Evolutionary conservation across 2,329 filamentous ascomycete species (phyloP), one percentile per base, ranked within the genome.

Genomic region (Phoma sp.): DNA sequence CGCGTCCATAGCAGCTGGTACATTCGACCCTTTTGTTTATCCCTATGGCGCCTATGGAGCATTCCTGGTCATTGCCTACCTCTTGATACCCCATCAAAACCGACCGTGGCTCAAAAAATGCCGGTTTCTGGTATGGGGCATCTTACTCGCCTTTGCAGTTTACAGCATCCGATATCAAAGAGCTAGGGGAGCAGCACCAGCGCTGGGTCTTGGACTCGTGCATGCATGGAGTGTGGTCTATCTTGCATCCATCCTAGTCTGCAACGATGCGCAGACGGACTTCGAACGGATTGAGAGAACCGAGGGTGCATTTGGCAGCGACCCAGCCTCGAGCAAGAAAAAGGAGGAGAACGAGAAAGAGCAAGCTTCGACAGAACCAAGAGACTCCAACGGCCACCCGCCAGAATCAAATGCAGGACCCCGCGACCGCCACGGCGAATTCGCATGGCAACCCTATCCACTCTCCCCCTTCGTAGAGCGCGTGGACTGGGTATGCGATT

Each of bases 401-500:
- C 17, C 50, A 17, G 25, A 46, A 3, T 45, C 47, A 12, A 51
- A 54, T 37, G 58, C 64, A 12, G 68, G 73, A 4, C 71, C 71
- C 5, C 58, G 56, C 31, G 52, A 72, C 43, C 68, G 72, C 13
- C 70, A 66, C 31, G 74, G 71, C 37, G 68, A 67, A 22, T 78
- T 82, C 27, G 71, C 73, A 58, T 87, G 84, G 84, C 82, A 86
- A 58, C 61, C 77, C 2, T 85, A 83, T 61, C 83, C 84, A 0
- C 35, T 63, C 4, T 57, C 61, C 3, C 71, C 78, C 2, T 78
- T 85, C 35, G 64, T 73, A 21, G 81, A 85, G 58, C 81, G 85
- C 15, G 61, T 87, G 17, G 81, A 85, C 53, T 88, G 85, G 85
- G 77, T 82, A 3, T 60, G 80, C 10, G 85, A 86, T 53, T 69